phyloP scores from a whole-genome alignment of 306 rosid genomes.

The Prosopis cineraria region DNA sequence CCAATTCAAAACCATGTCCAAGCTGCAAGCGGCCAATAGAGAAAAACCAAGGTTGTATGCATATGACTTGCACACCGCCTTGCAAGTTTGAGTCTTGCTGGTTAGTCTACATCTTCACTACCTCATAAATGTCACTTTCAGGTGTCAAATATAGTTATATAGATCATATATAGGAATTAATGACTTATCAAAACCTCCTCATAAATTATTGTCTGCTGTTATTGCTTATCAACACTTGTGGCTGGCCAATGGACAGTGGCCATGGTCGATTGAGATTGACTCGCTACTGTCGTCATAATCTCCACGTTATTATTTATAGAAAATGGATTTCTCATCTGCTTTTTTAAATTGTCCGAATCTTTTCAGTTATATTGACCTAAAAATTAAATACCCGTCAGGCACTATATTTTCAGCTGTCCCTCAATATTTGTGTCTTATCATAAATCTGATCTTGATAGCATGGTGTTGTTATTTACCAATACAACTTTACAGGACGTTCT shows the following conservation, averaged over 20 bases:
- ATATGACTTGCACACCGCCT: slow-evolving; percentile 71
- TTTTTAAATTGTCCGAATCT: neutral
- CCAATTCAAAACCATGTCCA: slow-evolving; percentile 76
- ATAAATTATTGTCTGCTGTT: neutral
- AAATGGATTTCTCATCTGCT: neutral
- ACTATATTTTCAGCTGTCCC: neutral
- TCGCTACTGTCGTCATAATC: neutral
- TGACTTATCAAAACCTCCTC: too few species aligned
- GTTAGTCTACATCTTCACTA: slow-evolving; percentile 35
- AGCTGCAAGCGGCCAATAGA: slow-evolving; percentile 74
- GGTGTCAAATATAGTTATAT: neutral
- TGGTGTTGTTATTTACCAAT: neutral
- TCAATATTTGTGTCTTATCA: neutral
- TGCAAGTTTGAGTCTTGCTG: slow-evolving; percentile 73
- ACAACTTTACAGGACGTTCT: neutral
- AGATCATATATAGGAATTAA: neutral
- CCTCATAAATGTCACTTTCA: too few species aligned
- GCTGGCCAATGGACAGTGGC: neutral
- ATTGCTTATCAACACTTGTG: neutral
- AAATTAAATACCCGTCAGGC: neutral
- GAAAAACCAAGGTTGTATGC: slow-evolving; percentile 76
- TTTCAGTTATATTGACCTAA: neutral
- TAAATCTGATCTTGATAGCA: neutral
- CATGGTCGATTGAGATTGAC: neutral
- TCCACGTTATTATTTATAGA: neutral